Conservation (phyloP, 768 basidiomycete genomes). For the Russula vinacea region DNA sequence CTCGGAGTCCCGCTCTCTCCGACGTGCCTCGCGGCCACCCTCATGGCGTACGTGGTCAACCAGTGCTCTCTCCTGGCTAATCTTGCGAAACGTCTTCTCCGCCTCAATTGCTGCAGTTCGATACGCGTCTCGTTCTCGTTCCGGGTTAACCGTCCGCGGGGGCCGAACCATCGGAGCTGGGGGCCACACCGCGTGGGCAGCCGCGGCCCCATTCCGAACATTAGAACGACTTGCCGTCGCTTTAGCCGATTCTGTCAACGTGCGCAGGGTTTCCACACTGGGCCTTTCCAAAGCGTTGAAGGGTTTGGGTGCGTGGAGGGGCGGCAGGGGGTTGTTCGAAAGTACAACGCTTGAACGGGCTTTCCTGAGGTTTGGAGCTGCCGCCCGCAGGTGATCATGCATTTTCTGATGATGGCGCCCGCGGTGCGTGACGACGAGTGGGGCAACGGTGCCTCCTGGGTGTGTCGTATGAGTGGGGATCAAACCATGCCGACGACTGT, state of each 20-base stretch:
- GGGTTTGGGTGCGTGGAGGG: constrained; percentile 19
- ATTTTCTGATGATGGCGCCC: not conserved
- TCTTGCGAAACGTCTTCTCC: not conserved
- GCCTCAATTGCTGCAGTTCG: constrained; percentile 8
- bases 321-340: not conserved
- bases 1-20: constrained; percentile 7
- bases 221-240: not conserved
- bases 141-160: not conserved
- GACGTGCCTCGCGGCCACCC: not conserved
- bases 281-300: not conserved
- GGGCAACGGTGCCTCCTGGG: not conserved
- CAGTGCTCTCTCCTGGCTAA: constrained; percentile 10
- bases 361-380: constrained; percentile 14
- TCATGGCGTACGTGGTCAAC: constrained; percentile 7
- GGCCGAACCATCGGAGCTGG: constrained; percentile 19
- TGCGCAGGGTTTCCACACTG: constrained; percentile 1
- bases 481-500: not conserved
- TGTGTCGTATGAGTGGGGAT: not conserved
- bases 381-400: not conserved
- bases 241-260: not conserved
- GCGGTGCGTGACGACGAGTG: not conserved
- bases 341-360: constrained; percentile 17
- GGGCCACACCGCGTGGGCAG: constrained; percentile 2
- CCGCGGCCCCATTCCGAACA: not conserved
- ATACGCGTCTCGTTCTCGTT: constrained; percentile 7